These are phyloP conservation scores for Penicillium macrosclerotiorum DNA, from an alignment of 495 filamentous ascomycete species.

Conservation along the genomic window DNA sequence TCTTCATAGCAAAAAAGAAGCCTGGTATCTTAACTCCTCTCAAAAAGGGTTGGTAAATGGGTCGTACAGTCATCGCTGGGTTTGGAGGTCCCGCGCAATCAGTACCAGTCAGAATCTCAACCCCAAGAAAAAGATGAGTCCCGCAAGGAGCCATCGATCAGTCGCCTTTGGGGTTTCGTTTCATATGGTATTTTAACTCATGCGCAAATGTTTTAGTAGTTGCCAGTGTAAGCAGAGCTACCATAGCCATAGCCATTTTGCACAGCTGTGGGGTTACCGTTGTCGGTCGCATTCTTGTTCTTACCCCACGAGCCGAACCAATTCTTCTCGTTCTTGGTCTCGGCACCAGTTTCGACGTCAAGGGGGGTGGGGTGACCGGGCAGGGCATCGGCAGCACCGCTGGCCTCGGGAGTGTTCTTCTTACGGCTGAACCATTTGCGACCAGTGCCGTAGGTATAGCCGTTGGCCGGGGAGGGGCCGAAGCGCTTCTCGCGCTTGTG, in stretches of 20 bases:
- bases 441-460: slow-evolving; percentile 69
- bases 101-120: not conserved
- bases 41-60: too few species aligned
- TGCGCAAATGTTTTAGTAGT: slow-evolving; percentile 24
- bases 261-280: slow-evolving; percentile 3
- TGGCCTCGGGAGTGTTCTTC: slow-evolving; percentile 38
- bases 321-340: slow-evolving; percentile 24
- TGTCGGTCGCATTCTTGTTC: slow-evolving; percentile 24
- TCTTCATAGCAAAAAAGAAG: slow-evolving; percentile 16
- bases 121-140: too few species aligned
- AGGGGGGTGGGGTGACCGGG: slow-evolving; percentile 35
- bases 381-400: slow-evolving; percentile 29
- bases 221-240: slow-evolving; percentile 40
- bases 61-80: slow-evolving; percentile 26
- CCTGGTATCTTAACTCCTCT: slow-evolving; percentile 26
- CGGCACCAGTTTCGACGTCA: slow-evolving; percentile 34
- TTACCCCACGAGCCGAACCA: slow-evolving; percentile 22
- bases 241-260: slow-evolving; percentile 31
- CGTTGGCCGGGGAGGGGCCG: slow-evolving; percentile 73
- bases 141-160: too few species aligned
- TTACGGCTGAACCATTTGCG: slow-evolving; percentile 49
- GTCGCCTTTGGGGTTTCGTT: too few species aligned
- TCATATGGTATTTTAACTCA: too few species aligned
- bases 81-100: not conserved
- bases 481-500: slow-evolving; percentile 77